Conservation (phyloP, 1,284 basidiomycete species). For the Boletus holoroseus region DNA sequence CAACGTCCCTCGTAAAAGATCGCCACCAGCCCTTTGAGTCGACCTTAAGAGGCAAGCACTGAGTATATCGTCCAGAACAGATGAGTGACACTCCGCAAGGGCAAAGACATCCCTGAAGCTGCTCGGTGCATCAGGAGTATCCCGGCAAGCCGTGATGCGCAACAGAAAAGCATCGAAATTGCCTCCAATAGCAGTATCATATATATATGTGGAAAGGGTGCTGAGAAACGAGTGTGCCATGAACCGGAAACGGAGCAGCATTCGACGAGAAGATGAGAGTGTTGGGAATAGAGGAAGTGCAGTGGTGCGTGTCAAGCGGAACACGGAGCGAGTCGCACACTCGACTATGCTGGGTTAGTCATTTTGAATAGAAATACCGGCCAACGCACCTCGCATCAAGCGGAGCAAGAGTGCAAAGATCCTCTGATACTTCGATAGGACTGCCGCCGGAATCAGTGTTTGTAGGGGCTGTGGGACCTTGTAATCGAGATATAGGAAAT, state of each 20-base stretch:
- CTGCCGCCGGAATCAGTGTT: conserved; percentile 60
- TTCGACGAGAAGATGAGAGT: conserved; percentile 45
- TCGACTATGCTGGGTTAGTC: conserved; percentile 48
- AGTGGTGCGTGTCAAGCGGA: conserved; percentile 50
- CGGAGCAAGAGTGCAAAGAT: conserved; percentile 76
- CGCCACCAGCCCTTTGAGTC: conserved; percentile 61
- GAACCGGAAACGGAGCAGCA: conserved; percentile 67
- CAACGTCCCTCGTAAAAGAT: conserved; percentile 60
- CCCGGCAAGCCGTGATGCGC: conserved; percentile 35
- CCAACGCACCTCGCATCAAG: conserved; percentile 59
- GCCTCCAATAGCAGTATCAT: conserved; percentile 70
- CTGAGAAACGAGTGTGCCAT: conserved; percentile 64
- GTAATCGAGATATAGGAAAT: conserved; percentile 85
- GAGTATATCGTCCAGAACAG: conserved; percentile 69
- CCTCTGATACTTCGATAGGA: conserved; percentile 79
- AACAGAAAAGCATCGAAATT: conserved; percentile 68
- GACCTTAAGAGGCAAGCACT: conserved; percentile 73
- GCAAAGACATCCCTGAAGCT: conserved; percentile 70
- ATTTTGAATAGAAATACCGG: neutral
- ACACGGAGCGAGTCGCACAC: conserved; percentile 61
- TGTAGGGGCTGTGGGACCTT: conserved; percentile 70
- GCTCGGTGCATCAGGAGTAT: conserved; percentile 16
- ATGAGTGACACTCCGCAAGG: conserved; percentile 64
- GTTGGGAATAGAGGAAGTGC: conserved; percentile 55
- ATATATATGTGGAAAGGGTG: conserved; percentile 62